phyloP scores from a whole-genome alignment of 345 rosid genomes.

The Ceriops tagal region DNA sequence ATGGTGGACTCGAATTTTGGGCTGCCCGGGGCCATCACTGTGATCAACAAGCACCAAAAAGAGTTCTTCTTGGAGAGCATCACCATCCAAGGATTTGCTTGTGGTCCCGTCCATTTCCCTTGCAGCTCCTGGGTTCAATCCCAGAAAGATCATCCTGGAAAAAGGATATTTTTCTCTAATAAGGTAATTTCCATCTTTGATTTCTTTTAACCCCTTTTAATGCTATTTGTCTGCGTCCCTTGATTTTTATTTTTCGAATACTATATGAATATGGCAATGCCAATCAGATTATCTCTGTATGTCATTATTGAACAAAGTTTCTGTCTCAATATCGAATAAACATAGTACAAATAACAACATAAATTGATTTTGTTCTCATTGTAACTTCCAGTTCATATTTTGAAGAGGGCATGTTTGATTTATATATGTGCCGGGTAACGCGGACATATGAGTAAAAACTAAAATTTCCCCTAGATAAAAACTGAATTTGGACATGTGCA shows the following conservation, averaged over 20 bases:
- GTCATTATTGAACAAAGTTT: conserved; percentile 6
- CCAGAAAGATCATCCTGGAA: conserved; percentile 51
- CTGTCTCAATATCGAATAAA: too few species aligned
- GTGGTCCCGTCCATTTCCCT: conserved; percentile 83
- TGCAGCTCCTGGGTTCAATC: conserved; percentile 97
- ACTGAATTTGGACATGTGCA: conserved; percentile 17
- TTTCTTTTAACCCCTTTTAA: background rate
- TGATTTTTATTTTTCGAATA: background rate
- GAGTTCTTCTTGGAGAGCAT: conserved; percentile 89
- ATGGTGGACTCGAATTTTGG: conserved; percentile 70
- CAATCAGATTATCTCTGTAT: conserved; percentile 2
- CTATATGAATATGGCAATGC: background rate
- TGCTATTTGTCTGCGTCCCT: too few species aligned
- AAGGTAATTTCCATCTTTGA: conserved; percentile 42
- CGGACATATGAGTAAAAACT: too few species aligned
- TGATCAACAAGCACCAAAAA: conserved; percentile 77
- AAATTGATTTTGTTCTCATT: too few species aligned
- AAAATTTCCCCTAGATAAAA: too few species aligned
- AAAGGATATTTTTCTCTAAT: conserved; percentile 79
- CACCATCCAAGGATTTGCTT: conserved; percentile 78
- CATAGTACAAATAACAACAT: too few species aligned
- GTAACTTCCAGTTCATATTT: too few species aligned
- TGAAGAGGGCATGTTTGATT: too few species aligned
- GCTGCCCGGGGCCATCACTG: conserved; percentile 82
- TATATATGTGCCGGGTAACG: too few species aligned